Base-by-base conservation (phyloP, 495 filamentous ascomycete genomes). In the Talaromyces wortmannii region DNA sequence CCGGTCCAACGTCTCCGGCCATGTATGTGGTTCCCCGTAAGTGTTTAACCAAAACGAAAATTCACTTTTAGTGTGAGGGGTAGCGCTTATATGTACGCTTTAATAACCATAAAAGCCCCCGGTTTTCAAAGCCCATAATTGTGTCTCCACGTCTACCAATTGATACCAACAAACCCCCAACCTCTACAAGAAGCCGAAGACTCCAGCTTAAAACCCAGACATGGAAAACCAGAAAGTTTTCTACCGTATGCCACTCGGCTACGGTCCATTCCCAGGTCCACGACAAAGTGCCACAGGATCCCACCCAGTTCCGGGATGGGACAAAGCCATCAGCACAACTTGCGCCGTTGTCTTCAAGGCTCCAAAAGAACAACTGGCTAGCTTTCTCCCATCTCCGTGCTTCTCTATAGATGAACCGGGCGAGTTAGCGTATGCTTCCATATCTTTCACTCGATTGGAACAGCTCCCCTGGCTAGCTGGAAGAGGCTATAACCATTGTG, bases 351-450 rank as follows among this genome's bases (percentile, higher is more conserved):
- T 32, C 5, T 50, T 50, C 16, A 50, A 18, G 13, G 31, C 48
- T n/a, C 31, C 48, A 7, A 13, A 31, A 7, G 31, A 11, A 40
- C 16, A 10, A 46, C 44, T 46, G 10, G 10, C 44, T 46, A 13
- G 10, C 7, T 15, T 46, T 46, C 44, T 46, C 16, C 44, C 44
- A 15, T 15, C 10, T 46, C 10, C 31, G 13, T 50, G 6, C 48
- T 76, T 97, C 13, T 76, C 84, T 55, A 78, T 97, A 47, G 86
- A 92, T 68, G 82, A 86, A 13, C 83, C 80, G 45, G 84, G 87
- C 57, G 84, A 85, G 32, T 89, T 96, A 61, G 72, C 71, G 70
- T 82, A 70, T 45, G 75, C 71, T 31, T 57, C 29, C 2, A 32
- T 50, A 13, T 15, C 13, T 16, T 32, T 32, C 7, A 50, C 48